Percentiles rank a stretch among this genome's conserved stretches.
These are phyloP conservation scores for Myochromella boudieri DNA, from an alignment of 768 basidiomycete genomes.

Conservation along the genomic window DNA sequence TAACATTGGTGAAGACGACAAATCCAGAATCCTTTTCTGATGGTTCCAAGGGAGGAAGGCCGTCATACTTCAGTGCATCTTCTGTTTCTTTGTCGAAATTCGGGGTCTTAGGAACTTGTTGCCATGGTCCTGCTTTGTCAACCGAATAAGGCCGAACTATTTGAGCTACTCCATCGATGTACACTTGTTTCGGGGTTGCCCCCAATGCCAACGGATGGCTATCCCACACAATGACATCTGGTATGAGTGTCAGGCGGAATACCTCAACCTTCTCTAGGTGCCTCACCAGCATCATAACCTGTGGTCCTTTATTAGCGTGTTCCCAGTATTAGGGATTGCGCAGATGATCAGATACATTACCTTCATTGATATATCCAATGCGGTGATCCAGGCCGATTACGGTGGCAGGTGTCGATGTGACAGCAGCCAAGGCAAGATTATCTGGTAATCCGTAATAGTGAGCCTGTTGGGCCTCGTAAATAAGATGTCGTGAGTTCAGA, in stretches of 20 bases:
- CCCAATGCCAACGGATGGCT: slow-evolving; percentile 83
- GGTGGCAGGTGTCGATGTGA: slow-evolving; percentile 72
- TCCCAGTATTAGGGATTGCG: slow-evolving; percentile 3
- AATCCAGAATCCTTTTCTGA: slow-evolving; percentile 29
- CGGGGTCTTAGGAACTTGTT: slow-evolving; percentile 55
- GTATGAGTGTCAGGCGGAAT: background rate
- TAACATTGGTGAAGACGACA: slow-evolving; percentile 67
- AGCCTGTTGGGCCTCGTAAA: slow-evolving; percentile 85
- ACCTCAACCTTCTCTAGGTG: background rate
- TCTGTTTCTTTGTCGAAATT: slow-evolving; percentile 69
- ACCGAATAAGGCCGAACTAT: slow-evolving; percentile 44
- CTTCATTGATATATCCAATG: slow-evolving; percentile 73
- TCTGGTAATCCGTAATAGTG: slow-evolving; percentile 76
- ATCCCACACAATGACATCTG: slow-evolving; percentile 82
- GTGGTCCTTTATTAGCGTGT: background rate
- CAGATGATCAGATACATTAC: slow-evolving; percentile 27
- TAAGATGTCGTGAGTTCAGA: slow-evolving; percentile 69
- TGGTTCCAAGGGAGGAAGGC: slow-evolving; percentile 69
- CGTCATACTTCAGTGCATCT: slow-evolving; percentile 63
- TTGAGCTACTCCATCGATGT: slow-evolving; percentile 88
- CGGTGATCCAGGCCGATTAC: slow-evolving; percentile 79
- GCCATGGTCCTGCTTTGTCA: slow-evolving; percentile 49
- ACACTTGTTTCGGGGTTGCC: slow-evolving; percentile 86
- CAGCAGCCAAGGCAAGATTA: slow-evolving; percentile 68
- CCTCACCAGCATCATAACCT: slow-evolving; percentile 76